Evolutionary conservation across 2,329 filamentous ascomycete genomes (phyloP), one percentile per base, ranked within the genome.

Genomic region (Colletotrichum brevisporum): DNA sequence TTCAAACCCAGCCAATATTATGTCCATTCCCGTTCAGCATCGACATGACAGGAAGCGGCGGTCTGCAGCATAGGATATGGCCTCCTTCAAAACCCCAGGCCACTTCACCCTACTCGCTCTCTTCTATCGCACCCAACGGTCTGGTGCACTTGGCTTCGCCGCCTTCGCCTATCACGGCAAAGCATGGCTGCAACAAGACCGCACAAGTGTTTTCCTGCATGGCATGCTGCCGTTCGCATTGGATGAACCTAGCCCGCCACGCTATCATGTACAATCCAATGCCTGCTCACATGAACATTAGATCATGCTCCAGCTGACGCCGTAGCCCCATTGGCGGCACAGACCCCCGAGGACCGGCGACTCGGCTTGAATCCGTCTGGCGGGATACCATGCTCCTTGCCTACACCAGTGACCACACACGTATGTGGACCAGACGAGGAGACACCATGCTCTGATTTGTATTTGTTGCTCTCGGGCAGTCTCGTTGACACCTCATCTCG

Each of bases 201-300:
- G 26, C 21, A n/a, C 47, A 36, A 36, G 16, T n/a, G 39, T 10
- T 15, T 16, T 53, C 24, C 18, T 65, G 63, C 55, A 47, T 54
- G 24, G 53, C 39, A 45, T 63, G 45, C 54, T 57, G 27, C 45
- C 18, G 52, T 64, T 57, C 59, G 45, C 64, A 67, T 63, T 53
- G 47, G 60, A 67, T 16, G 64, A 67, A 63, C 59, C 59, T 58
- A 57, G 59, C 52, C 52, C 41, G 64, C 52, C 52, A 53, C 59
- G 39, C 59, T 57, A 51, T 36, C 10, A 36, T 36, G 31, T 36
- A 36, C 31, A 36, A 36, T 45, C 59, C 41, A 15, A 47, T 61
- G 63, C 63, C 51, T 53, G 36, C 31, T 36, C 31, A 36, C 31
- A 36, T 36, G 31, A 36, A 13, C 24, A 45, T 52, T 39, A 36